Evolutionary conservation across 371 early-diverging fungal genomes (phyloP).

Genomic region (Lichtheimia ornata): DNA sequence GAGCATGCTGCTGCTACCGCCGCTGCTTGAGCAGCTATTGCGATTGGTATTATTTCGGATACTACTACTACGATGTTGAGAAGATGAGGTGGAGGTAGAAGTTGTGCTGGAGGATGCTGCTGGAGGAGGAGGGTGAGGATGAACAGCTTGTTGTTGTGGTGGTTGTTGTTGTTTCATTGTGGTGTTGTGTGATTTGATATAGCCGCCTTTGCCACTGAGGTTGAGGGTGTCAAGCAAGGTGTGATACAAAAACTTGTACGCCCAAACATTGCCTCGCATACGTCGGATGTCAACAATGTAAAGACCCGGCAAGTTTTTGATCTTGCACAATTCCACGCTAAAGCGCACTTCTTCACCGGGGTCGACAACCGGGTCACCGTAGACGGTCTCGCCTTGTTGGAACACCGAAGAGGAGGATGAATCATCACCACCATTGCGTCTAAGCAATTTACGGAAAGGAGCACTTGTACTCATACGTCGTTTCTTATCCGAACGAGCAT

Average conservation of each 20-base stretch:
- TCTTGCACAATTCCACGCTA: conserved; percentile 85
- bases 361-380: conserved; percentile 91
- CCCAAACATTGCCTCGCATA: conserved; percentile 90
- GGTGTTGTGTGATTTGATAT: conserved; percentile 7
- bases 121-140: not conserved
- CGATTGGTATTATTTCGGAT: conserved; percentile 12
- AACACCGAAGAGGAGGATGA: not conserved
- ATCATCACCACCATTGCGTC: conserved; percentile 22
- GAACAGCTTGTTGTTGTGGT: conserved; percentile 6
- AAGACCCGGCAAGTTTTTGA: conserved; percentile 86
- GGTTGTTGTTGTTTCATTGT: conserved; percentile 3
- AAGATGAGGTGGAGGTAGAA: not conserved
- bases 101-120: conserved; percentile 1
- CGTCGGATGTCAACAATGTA: conserved; percentile 91
- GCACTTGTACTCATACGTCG: conserved; percentile 14
- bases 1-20: conserved; percentile 24
- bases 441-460: conserved; percentile 32
- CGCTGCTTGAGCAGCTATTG: conserved; percentile 19
- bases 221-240: conserved; percentile 63
- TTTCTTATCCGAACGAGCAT: conserved; percentile 17
- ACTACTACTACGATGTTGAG: conserved; percentile 9
- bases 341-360: conserved; percentile 85
- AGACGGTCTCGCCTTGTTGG: conserved; percentile 48
- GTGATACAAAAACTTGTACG: conserved; percentile 90
- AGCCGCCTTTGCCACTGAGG: conserved; percentile 50